Conservation (phyloP, 139 green algal genomes). For the Diplosphaera chodatii region DNA sequence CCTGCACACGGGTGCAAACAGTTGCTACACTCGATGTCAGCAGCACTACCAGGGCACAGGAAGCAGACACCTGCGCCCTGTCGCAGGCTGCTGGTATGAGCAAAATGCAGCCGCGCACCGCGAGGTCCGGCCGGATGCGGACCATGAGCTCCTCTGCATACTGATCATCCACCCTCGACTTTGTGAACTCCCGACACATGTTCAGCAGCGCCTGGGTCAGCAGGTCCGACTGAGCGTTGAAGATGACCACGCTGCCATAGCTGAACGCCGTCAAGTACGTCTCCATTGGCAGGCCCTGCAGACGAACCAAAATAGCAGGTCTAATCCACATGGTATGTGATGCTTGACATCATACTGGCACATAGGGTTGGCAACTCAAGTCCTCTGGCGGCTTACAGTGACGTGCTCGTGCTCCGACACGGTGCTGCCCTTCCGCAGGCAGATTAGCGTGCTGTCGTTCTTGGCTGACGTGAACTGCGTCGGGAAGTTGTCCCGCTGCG, state of each 20-base stretch:
- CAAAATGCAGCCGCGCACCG: neutral
- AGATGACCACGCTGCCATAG: slow-evolving; percentile 56
- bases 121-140: slow-evolving; percentile 14
- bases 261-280: slow-evolving; percentile 45
- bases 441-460: slow-evolving; percentile 4
- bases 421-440: neutral
- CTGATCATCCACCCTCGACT: neutral
- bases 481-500: neutral
- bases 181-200: neutral
- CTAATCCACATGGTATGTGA: neutral
- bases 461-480: neutral
- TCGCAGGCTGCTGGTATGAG: no score
- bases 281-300: slow-evolving; percentile 29
- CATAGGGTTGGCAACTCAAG: no score
- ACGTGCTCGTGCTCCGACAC: neutral
- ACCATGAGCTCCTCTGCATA: slow-evolving; percentile 26
- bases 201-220: neutral
- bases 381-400: slow-evolving; percentile 1
- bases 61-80: no score
- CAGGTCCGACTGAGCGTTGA: slow-evolving; percentile 26
- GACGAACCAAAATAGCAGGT: no score
- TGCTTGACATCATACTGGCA: slow-evolving; percentile 9
- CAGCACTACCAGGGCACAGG: no score
- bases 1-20: neutral
- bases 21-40: no score